These are phyloP conservation scores for Malania oleifera DNA, from an alignment of 164 flowering plant species.

Conservation along the genomic window DNA sequence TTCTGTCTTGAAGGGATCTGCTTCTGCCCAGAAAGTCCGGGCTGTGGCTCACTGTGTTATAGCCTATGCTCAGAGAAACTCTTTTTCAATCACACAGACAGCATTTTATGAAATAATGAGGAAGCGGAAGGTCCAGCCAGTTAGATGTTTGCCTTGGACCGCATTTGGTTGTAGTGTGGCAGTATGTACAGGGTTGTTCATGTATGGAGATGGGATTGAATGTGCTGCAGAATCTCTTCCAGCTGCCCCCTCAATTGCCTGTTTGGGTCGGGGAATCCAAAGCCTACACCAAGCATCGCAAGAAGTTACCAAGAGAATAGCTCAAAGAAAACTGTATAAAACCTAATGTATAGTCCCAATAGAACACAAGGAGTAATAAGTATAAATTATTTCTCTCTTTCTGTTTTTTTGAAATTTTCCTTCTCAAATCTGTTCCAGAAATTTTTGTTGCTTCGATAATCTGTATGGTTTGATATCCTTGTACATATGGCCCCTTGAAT, in stretches of 20 bases:
- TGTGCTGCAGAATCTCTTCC: constrained; percentile 81
- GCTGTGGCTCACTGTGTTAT: constrained; percentile 61
- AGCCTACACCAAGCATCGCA: constrained; percentile 61
- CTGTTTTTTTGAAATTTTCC: too few species aligned
- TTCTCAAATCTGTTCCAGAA: too few species aligned
- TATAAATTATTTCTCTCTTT: too few species aligned
- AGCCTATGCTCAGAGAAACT: constrained; percentile 78
- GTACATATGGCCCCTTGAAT: too few species aligned
- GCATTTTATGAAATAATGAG: constrained; percentile 95
- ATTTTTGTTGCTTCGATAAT: too few species aligned
- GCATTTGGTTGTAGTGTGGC: constrained; percentile 83
- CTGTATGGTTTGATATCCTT: too few species aligned
- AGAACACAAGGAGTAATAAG: too few species aligned
- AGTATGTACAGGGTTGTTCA: constrained; percentile 67
- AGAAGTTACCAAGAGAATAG: constrained; percentile 35
- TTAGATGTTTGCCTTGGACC: constrained; percentile 64
- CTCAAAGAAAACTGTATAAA: constrained; percentile 51
- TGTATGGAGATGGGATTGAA: constrained; percentile 88
- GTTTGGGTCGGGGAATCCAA: constrained; percentile 80
- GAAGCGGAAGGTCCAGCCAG: constrained; percentile 40
- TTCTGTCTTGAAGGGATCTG: constrained; percentile 52
- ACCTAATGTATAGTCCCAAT: constrained; percentile 38
- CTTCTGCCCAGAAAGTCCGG: constrained; percentile 75
- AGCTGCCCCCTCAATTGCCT: constrained; percentile 73
- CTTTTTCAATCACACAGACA: constrained; percentile 79